Evolutionary conservation across 2,329 filamentous ascomycete genomes (phyloP), one percentile per base, ranked within the genome.

Genomic region (Fusarium redolens): DNA sequence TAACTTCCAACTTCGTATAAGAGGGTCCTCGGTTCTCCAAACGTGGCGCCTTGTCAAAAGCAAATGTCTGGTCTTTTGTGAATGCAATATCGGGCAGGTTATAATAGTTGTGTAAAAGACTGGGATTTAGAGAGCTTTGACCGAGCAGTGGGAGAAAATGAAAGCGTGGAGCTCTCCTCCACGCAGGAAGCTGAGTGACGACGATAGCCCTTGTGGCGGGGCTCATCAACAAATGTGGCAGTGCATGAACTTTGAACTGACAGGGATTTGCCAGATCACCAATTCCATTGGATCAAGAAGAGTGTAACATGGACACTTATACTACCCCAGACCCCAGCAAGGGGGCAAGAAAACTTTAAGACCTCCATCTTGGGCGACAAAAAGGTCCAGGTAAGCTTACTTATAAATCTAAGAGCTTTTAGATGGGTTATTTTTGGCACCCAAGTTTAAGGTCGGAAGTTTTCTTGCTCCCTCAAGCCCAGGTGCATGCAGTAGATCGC

Each of bases 291-390:
- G 67, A 58, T 50, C 28, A 25, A n/a, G 45, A 57, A 45, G 62
- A 38, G 69, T 41, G 69, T 61, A 66, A 67, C 61, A 61, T 59
- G 70, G 69, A 57, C 68, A 67, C 52, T 37, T 31, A 69, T 73
- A 61, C 69, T 67, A 43, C 45, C 45, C 48, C 58, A 54, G 40
- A 61, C 52, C 48, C 48, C 48, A 51, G 17, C 17, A 35, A 25
- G 7, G n/a, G 30, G 25, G n/a, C n/a, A 35, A 33, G n/a, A 50
- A 51, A 51, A 51, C 47, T 35, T 35, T 30, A 51, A 17, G 30
- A 35, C 15, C n/a, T 33, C n/a, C 15, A 22, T 50, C 47, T 22
- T 18, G 10, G 35, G 47, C 30, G 47, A 35, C n/a, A 35, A 51
- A 51, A 51, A 25, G 11, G 22, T 20, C 33, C 17, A 11, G 22